phyloP scores from a whole-genome alignment of 148 eudicot species.

The Polygonum maritimum region DNA sequence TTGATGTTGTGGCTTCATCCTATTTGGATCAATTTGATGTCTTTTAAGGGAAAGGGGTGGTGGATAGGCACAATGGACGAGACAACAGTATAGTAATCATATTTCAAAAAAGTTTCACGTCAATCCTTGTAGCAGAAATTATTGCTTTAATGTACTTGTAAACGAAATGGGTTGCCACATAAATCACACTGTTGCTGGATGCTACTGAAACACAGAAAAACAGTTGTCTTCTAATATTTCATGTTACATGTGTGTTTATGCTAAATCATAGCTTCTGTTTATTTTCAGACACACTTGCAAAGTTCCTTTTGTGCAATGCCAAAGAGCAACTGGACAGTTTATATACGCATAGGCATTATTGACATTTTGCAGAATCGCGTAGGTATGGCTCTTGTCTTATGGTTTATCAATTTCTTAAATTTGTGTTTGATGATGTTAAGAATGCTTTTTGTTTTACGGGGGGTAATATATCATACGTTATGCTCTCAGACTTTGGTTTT shows the following conservation, averaged over 20 bases:
- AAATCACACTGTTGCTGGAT: not conserved
- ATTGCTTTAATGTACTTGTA: not conserved
- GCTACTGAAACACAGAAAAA: not conserved
- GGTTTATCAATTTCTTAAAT: not conserved
- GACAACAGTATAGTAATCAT: not conserved
- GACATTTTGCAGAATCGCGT: slow-evolving; percentile 79
- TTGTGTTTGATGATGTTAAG: not conserved
- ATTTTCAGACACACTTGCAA: slow-evolving; percentile 49
- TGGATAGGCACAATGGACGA: not conserved
- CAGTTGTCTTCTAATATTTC: not conserved
- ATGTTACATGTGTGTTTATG: not conserved
- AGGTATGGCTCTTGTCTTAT: slow-evolving; percentile 34
- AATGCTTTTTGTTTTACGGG: not conserved
- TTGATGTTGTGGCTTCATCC: not conserved
- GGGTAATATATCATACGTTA: not conserved
- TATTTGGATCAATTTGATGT: not conserved
- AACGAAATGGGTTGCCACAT: not conserved
- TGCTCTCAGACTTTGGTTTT: not conserved
- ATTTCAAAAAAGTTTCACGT: not conserved
- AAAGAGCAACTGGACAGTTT: slow-evolving; percentile 44
- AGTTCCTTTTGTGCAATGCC: slow-evolving; percentile 31
- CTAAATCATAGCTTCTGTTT: slow-evolving; percentile 6
- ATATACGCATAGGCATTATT: slow-evolving; percentile 60
- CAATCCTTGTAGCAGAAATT: not conserved
- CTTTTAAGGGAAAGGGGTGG: not conserved